These are phyloP conservation scores for Trypanosoma melophagium DNA, from an alignment of 208 protist species.

Conservation along the genomic window DNA sequence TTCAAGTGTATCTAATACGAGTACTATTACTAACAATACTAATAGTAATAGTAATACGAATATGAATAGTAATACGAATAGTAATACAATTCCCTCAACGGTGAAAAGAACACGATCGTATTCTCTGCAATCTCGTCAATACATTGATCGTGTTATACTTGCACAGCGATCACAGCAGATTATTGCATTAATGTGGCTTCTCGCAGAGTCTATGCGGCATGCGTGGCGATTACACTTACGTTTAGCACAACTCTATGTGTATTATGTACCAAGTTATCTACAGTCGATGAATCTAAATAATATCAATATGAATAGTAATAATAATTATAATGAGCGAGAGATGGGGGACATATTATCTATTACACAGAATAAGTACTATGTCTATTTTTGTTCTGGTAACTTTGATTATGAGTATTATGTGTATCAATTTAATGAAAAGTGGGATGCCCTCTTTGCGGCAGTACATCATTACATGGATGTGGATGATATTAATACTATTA, in stretches of 20 bases:
- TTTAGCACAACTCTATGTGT: conserved; percentile 51
- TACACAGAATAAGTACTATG: conserved; percentile 22
- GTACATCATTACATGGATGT: conserved; percentile 36
- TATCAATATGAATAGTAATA: neutral
- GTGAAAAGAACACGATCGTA: conserved; percentile 24
- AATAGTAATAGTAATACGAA: neutral
- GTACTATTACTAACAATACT: no score
- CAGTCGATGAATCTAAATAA: neutral
- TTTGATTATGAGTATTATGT: conserved; percentile 50
- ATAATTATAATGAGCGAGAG: neutral
- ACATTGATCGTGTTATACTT: conserved; percentile 53
- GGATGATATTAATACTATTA: conserved; percentile 1
- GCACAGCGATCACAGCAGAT: conserved; percentile 47
- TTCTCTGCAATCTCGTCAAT: conserved; percentile 40
- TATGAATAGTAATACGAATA: neutral
- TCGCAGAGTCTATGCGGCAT: conserved; percentile 46
- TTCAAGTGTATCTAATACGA: no score
- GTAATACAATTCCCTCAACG: neutral
- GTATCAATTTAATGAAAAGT: conserved; percentile 44
- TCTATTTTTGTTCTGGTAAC: conserved; percentile 24
- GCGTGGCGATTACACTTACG: conserved; percentile 35
- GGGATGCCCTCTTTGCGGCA: conserved; percentile 42
- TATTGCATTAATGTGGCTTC: conserved; percentile 51
- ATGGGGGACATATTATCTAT: conserved; percentile 3
- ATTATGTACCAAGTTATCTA: conserved; percentile 51